Percentiles rank a stretch among this genome's conserved stretches.
phyloP scores from a whole-genome alignment of 1,284 basidiomycete genomes.

The Pyrrhoderma noxium region DNA sequence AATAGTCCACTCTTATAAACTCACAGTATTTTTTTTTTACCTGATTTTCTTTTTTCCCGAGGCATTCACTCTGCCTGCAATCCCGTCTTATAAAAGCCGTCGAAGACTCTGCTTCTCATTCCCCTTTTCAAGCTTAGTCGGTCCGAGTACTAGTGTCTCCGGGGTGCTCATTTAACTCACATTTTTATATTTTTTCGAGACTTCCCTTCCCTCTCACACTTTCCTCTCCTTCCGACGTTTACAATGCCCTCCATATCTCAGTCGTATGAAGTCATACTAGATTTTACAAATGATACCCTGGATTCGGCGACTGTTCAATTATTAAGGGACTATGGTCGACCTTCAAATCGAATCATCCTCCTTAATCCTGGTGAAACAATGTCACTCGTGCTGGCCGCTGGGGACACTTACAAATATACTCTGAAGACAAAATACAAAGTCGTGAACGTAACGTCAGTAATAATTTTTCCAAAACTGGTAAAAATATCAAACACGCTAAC shows the following conservation, averaged over 20 bases:
- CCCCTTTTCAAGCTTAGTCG: conserved; percentile 14
- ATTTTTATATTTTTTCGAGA: background rate
- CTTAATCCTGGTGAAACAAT: conserved; percentile 57
- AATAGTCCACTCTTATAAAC: too few relatives aligned
- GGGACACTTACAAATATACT: conserved; percentile 59
- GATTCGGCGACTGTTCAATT: conserved; percentile 59
- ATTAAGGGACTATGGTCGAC: conserved; percentile 53
- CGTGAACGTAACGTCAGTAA: conserved; percentile 58
- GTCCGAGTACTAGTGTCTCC: conserved; percentile 13
- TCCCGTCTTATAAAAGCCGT: background rate
- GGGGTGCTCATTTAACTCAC: conserved; percentile 1
- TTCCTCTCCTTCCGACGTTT: conserved; percentile 13
- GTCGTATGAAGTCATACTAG: conserved; percentile 56
- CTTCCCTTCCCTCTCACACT: background rate
- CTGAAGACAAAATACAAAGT: conserved; percentile 58
- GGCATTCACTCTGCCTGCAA: background rate
- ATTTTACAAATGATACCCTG: conserved; percentile 61
- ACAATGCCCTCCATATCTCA: conserved; percentile 43
- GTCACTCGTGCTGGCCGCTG: conserved; percentile 60
- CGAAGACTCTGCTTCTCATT: background rate
- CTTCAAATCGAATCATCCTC: conserved; percentile 45
- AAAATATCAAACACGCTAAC: conserved; percentile 12
- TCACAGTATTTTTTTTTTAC: too few relatives aligned
- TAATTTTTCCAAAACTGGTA: too few relatives aligned
- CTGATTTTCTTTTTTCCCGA: background rate